phyloP scores from a whole-genome alignment of 306 rosid species.

The Prinsepia uniflora region DNA sequence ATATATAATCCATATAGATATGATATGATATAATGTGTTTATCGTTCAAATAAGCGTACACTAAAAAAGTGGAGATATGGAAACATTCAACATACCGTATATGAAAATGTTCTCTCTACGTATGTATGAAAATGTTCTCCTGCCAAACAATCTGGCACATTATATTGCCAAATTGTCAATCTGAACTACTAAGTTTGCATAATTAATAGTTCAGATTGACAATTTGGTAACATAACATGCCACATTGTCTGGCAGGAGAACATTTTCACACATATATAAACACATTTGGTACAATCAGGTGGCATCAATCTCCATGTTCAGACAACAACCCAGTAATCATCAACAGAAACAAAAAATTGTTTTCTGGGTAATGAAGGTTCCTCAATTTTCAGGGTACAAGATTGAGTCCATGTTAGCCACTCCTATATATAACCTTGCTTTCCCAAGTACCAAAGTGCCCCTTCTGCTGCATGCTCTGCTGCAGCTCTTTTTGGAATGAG shows the following conservation, averaged over 20 bases:
- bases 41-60: too few relatives aligned
- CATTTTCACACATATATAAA: neutral
- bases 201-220: neutral
- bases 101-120: neutral
- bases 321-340: neutral
- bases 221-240: neutral
- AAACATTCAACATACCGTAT: neutral
- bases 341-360: neutral
- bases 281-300: neutral
- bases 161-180: neutral
- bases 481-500: conserved; percentile 65
- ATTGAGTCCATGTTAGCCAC: neutral
- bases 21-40: neutral
- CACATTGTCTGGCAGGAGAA: neutral
- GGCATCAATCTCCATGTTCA: neutral
- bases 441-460: conserved; percentile 71
- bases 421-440: conserved; percentile 39
- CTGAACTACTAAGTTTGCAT: neutral
- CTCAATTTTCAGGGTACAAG: neutral
- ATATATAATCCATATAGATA: neutral
- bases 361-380: neutral
- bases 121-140: neutral
- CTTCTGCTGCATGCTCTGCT: conserved; percentile 78
- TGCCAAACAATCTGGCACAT: neutral
- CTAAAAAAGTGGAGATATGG: neutral